Evolutionary conservation across 306 rosid genomes (phyloP), one percentile per base, ranked within the genome.

Genomic region (Trifolium dubium): DNA sequence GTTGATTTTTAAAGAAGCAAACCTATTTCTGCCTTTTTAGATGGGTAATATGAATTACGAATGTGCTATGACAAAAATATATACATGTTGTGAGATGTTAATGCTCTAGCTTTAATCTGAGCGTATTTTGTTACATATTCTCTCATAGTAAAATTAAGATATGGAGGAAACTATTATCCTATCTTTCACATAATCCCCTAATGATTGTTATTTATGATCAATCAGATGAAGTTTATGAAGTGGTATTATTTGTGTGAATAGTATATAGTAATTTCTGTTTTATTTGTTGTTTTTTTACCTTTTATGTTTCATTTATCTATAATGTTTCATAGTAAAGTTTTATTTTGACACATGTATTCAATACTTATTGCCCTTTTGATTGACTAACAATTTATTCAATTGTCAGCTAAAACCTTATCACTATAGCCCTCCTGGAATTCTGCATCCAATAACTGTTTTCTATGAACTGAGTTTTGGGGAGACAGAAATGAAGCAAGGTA

Each of bases 401-500:
- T 85, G 74, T 80, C 92, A 94, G 98, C 83, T 89, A 37, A 85
- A 68, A 66, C 85, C 87, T 58, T 89, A 84, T 81, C 97, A 94
- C 89, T 91, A 87, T 55, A 70, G 77, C 77, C 98, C 98, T 82
- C 92, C 96, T 34, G 91, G 97, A 65, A 29, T 88, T 82, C 81
- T 91, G 83, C 97, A 94, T 85, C 98, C 98, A 34, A 56, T 91
- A 44, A 88, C 91, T 9, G 89, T 79, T 73, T 76, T 87, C 70
- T 91, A 91, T 80, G 98, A 94, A 82, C 84, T 86, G 76, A 82
- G 82, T 77, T 94, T 88, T 79, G 98, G 98, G 84, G 98, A 94
- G 88, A 87, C 96, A 80, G 98, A 94, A 86, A 77, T 87, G 88
- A 91, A 89, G 88, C 98, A 89, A 86, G 98, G 98, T 91, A 85